phyloP scores from a whole-genome alignment of 345 rosid genomes.

The Excoecaria agallocha region DNA sequence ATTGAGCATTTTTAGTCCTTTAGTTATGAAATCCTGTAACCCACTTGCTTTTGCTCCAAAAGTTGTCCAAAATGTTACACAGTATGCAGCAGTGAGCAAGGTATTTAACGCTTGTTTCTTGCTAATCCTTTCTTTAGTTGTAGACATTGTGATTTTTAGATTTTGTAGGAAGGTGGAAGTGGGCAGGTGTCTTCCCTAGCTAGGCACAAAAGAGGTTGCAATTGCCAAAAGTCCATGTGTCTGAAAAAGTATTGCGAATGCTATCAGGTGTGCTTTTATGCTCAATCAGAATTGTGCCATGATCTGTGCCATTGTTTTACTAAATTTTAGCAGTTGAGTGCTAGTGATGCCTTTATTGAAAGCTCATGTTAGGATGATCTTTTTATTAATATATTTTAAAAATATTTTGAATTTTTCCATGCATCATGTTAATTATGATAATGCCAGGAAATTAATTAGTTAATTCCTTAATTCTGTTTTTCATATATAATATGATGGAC shows the following conservation, averaged over 20 bases:
- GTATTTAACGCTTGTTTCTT: slow-evolving; percentile 18
- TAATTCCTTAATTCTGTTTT: too few species aligned
- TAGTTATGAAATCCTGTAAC: slow-evolving; percentile 34
- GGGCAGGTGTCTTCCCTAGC: slow-evolving; percentile 38
- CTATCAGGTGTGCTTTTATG: slow-evolving; percentile 45
- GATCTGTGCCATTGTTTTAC: too few species aligned
- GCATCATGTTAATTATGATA: too few species aligned
- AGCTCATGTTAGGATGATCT: too few species aligned
- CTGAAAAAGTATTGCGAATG: slow-evolving; percentile 71
- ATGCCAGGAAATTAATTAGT: too few species aligned
- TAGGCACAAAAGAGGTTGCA: slow-evolving; percentile 65
- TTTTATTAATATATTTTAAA: too few species aligned
- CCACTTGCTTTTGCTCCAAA: slow-evolving; percentile 72
- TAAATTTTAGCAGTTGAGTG: too few species aligned
- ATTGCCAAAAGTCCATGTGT: slow-evolving; percentile 68
- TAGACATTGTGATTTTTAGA: slow-evolving; percentile 14
- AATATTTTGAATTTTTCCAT: too few species aligned
- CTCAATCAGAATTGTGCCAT: slow-evolving; percentile 1
- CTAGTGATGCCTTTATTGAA: too few species aligned
- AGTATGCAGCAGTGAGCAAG: slow-evolving; percentile 22
- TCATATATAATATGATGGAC: too few species aligned
- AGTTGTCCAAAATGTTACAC: slow-evolving; percentile 32
- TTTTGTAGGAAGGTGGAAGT: slow-evolving; percentile 42
- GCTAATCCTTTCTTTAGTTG: neutral
- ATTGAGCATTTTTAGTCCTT: neutral